Evolutionary conservation across 805 yeast genomes (phyloP), one percentile per base, ranked within the genome.

Genomic region (Cephaloascus albidus): DNA sequence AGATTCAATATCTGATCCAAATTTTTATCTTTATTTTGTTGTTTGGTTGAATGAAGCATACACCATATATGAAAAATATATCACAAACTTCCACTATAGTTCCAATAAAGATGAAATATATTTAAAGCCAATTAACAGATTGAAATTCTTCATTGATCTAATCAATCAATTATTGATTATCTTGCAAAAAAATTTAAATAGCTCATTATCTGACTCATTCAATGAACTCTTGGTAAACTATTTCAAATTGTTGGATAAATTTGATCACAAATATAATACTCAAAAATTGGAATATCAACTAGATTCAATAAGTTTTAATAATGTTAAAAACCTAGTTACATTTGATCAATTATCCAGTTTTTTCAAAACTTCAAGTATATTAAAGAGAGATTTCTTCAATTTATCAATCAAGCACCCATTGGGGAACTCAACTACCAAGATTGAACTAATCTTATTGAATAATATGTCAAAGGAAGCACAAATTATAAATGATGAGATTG

Each of bases 321-420:
- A 18, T 3, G 26, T 34, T n/a, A 36, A 44, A 36, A 36, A 38
- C 15, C 12, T 44, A 19, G 16, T 39, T n/a, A 28, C 40, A 10
- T 36, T 42, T 15, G 16, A 18, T 3, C 15, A 36, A 3, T 10
- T 14, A 3, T 23, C 37, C 12, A 17, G 33, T 10, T 17, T 12
- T 10, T 38, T 45, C 40, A 14, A 35, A 20, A 4, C 33, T 17
- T 39, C 38, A n/a, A 16, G 27, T 4, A 41, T 43, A 15, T 28
- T 43, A 12, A 39, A 41, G 27, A 38, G 48, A 35, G 46, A 39
- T 20, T 43, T 40, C 27, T 43, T 43, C 20, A 44, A 45, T 26
- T 43, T 45, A 28, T 39, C 41, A 18, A 38, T 45, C 26, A 10
- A 14, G 18, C 48, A 45, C 26, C 40, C 44, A 31, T 8, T 20